Evolutionary conservation across 192 early-diverging fungal species (phyloP).

Genomic region (Coemansia sp.): DNA sequence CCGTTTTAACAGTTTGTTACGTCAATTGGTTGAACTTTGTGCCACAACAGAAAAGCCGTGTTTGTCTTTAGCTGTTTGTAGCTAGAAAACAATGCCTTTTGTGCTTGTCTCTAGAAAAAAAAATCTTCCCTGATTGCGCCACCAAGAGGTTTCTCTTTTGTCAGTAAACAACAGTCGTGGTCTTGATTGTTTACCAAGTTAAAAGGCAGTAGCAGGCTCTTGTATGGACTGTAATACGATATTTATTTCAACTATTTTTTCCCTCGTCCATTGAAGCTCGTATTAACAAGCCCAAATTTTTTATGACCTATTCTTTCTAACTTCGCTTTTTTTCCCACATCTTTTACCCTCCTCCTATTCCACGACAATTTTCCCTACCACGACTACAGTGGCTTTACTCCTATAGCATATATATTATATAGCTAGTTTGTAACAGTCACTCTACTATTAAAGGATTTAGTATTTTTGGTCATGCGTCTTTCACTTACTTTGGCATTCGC

Average conservation of each 20-base stretch:
- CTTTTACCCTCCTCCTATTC: not conserved
- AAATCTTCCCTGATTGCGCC: slow-evolving; percentile 5
- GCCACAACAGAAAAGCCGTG: not conserved
- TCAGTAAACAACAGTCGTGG: not conserved
- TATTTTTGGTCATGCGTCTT: slow-evolving; percentile 12
- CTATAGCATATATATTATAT: no score
- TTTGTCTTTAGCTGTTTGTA: not conserved
- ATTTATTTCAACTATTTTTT: not conserved
- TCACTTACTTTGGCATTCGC: slow-evolving; percentile 18
- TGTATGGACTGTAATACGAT: no score
- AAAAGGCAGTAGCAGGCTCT: no score
- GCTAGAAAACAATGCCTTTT: not conserved
- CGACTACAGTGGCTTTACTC: no score
- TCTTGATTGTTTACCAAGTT: no score
- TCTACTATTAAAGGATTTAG: no score
- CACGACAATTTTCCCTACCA: slow-evolving; percentile 2
- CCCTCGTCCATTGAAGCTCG: not conserved
- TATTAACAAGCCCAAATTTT: not conserved
- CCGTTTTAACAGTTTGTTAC: no score
- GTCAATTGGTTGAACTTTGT: no score
- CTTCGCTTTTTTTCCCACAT: no score
- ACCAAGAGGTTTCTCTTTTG: not conserved
- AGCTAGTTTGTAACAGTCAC: no score
- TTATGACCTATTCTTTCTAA: not conserved
- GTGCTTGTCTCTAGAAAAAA: not conserved